Base-by-base conservation (phyloP, 1,284 basidiomycete genomes). In the Sporisorium scitamineum region DNA sequence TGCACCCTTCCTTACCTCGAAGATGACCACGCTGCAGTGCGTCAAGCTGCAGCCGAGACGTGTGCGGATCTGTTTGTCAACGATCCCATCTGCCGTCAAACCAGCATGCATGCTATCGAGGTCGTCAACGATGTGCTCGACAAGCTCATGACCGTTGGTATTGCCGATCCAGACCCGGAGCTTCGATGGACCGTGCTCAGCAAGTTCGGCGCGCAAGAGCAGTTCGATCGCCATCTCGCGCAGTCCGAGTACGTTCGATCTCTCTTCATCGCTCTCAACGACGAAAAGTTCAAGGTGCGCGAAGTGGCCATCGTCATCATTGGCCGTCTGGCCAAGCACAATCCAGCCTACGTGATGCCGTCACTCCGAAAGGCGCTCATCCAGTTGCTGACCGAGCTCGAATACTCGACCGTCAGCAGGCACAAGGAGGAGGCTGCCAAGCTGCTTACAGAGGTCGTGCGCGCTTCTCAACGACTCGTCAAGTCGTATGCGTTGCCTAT, bases 311-410 rank as follows among this genome's bases (percentile, higher is more conserved):
- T 99, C 52, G 88, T 88, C 27, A 90, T 99, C 75, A 97, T 99
- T 76, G 97, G 97, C 3, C 91, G 97, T 29, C 89, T 99, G 27
- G 94, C 96, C 2, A 91, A 92, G 81, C 93, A 97, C 87, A 99
- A 99, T 82, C 97, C 97, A 0, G 97, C 97, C 39, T 97, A 98
- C 87, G 95, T 99, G 34, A 98, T 99, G 93, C 96, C 97, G 4
- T 96, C 94, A 7, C 87, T 99, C 41, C 90, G 97, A 57, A 99
- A 99, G 86, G 93, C 95, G 2, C 88, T 99, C 61, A 97, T 99
- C 68, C 96, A 99, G 85, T 90, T 99, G 9, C 88, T 99, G 59
- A 99, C 97, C 0, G 97, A 99, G 86, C 88, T 99, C 52, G 96
- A 99, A 86, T 99, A 98, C 84, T 94, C 96, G 4, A 95, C 93